Percentiles rank a stretch among this genome's conserved stretches.
Evolutionary conservation across 768 basidiomycete species (phyloP).

Genomic region (Epithele typhae): DNA sequence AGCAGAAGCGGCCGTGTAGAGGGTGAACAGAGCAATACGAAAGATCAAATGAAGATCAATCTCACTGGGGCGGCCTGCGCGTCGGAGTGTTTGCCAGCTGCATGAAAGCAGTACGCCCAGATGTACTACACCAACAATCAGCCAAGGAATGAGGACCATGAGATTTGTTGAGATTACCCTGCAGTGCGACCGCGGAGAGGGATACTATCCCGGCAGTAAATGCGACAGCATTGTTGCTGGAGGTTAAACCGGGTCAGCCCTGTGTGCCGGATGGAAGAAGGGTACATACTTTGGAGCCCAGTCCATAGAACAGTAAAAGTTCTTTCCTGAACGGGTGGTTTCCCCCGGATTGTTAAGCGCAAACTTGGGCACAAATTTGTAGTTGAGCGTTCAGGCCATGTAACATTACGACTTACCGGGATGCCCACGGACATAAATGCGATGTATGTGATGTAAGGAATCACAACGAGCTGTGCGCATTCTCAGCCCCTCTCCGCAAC

Average conservation of each 20-base stretch:
- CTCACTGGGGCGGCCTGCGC: conserved; percentile 1
- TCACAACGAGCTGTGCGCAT: conserved; percentile 14
- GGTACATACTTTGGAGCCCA: conserved; percentile 18
- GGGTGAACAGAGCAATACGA: conserved; percentile 20
- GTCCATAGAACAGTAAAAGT: conserved; percentile 28
- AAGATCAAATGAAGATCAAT: conserved; percentile 17
- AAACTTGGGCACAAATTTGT: conserved; percentile 7
- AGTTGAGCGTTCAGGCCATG: neutral
- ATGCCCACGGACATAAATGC: conserved; percentile 17
- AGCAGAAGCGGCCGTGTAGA: conserved; percentile 19
- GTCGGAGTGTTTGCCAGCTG: conserved; percentile 18
- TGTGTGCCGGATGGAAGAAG: neutral
- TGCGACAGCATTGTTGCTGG: conserved; percentile 14
- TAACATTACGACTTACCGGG: conserved; percentile 6
- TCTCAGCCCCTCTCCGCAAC: no score
- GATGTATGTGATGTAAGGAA: conserved; percentile 15
- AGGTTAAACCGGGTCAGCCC: neutral
- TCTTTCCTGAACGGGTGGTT: conserved; percentile 19
- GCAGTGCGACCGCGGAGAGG: conserved; percentile 14
- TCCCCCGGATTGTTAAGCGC: conserved; percentile 17
- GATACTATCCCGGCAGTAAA: conserved; percentile 23
- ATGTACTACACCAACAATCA: conserved; percentile 19
- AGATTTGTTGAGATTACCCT: conserved; percentile 12
- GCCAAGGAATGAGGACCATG: no score
- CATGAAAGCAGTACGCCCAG: conserved; percentile 11